A percentile compares a stretch with the other conserved stretches of the same genome.
Evolutionary conservation across 2,329 filamentous ascomycete species (phyloP).

Genomic region (Xylariomycetidae sp.): DNA sequence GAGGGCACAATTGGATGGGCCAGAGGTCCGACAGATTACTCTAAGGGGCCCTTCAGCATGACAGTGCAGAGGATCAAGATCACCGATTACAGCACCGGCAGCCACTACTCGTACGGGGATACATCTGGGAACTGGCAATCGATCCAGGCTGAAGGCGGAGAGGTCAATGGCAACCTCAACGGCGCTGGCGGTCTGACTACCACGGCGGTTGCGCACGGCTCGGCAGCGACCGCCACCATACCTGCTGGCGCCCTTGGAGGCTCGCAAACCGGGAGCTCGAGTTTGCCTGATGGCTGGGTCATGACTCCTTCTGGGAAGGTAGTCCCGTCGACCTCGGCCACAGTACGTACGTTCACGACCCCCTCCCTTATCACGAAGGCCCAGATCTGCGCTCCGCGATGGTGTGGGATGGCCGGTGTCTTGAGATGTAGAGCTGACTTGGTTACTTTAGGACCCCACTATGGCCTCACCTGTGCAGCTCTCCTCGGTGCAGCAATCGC

Average conservation of each 20-base stretch:
- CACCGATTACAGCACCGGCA: constrained; percentile 90
- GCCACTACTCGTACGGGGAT: constrained; percentile 75
- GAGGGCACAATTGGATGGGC: constrained; percentile 87
- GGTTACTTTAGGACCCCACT: constrained; percentile 27
- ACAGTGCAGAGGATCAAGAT: constrained; percentile 68
- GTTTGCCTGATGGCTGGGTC: constrained; percentile 70
- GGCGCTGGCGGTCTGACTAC: constrained; percentile 45
- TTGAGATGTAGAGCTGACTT: constrained; percentile 2
- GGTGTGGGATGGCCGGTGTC: constrained; percentile 2
- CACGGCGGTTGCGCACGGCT: constrained; percentile 56
- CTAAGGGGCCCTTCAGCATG: constrained; percentile 80
- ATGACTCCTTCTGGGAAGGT: constrained; percentile 76
- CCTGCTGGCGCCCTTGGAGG: constrained; percentile 66
- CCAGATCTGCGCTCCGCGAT: constrained; percentile 9
- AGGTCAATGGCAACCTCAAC: constrained; percentile 62
- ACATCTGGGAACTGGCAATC: constrained; percentile 72
- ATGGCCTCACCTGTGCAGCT: constrained; percentile 34
- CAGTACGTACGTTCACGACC: constrained; percentile 37
- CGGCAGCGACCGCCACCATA: constrained; percentile 58
- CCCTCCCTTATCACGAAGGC: constrained; percentile 11
- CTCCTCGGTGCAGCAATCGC: constrained; percentile 31
- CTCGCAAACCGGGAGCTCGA: constrained; percentile 44
- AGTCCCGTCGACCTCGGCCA: constrained; percentile 62
- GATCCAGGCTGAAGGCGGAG: constrained; percentile 74
- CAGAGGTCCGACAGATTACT: constrained; percentile 77